These are phyloP conservation scores for Didymella lethalis DNA, from an alignment of 2,329 filamentous ascomycete species.

Conservation along the genomic window DNA sequence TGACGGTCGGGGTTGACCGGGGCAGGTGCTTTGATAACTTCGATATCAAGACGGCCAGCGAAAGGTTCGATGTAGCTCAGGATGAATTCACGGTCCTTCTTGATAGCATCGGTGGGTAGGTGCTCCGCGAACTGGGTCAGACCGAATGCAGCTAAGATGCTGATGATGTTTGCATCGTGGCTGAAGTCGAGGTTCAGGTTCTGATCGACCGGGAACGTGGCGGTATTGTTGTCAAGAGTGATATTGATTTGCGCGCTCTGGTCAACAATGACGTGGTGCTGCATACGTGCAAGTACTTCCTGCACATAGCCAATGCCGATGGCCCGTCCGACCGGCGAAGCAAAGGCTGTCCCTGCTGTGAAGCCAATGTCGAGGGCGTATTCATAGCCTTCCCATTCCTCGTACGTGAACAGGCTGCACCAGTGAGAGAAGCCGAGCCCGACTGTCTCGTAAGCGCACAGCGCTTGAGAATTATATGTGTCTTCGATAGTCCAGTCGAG, in stretches of 20 bases:
- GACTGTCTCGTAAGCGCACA: slow-evolving; percentile 82
- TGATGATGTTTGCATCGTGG: slow-evolving; percentile 77
- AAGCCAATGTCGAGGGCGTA: slow-evolving; percentile 75
- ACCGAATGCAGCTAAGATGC: slow-evolving; percentile 75
- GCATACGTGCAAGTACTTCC: slow-evolving; percentile 74
- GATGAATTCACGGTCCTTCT: slow-evolving; percentile 66
- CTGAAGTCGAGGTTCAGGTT: slow-evolving; percentile 79
- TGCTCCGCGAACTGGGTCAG: slow-evolving; percentile 71
- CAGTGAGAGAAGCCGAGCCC: slow-evolving; percentile 77
- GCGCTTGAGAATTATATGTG: slow-evolving; percentile 69
- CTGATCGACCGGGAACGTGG: slow-evolving; percentile 78
- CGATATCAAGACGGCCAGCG: slow-evolving; percentile 75
- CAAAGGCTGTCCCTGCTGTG: slow-evolving; percentile 67
- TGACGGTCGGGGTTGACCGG: slow-evolving; percentile 57
- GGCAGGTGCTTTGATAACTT: slow-evolving; percentile 72
- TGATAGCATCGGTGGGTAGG: slow-evolving; percentile 64
- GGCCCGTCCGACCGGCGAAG: slow-evolving; percentile 71
- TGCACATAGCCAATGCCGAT: slow-evolving; percentile 73
- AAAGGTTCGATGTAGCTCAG: slow-evolving; percentile 75
- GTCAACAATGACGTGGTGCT: slow-evolving; percentile 64
- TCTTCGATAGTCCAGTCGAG: slow-evolving; percentile 48
- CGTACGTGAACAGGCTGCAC: slow-evolving; percentile 76
- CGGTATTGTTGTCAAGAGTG: slow-evolving; percentile 72
- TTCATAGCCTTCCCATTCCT: slow-evolving; percentile 76
- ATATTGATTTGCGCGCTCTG: slow-evolving; percentile 63